A percentile compares a stretch with the other conserved stretches of the same genome.
Conservation (phyloP, 306 rosid genomes). For the Cucurbita argyrosperma region DNA sequence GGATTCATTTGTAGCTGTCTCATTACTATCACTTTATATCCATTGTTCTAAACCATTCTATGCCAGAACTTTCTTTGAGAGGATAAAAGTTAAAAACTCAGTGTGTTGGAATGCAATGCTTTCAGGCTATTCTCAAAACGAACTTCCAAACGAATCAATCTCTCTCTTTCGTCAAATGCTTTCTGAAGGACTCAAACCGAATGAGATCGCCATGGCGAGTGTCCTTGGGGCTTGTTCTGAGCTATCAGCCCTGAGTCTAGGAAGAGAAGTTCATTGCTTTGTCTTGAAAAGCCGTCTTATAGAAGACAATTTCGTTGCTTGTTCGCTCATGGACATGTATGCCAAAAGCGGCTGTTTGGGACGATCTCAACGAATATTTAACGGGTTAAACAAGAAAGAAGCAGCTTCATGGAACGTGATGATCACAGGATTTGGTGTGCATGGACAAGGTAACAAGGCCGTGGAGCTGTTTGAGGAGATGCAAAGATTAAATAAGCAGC, state of each 20-base stretch:
- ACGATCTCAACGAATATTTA: slow-evolving; percentile 40
- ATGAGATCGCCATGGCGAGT: slow-evolving; percentile 18
- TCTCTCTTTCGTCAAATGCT: slow-evolving; percentile 51
- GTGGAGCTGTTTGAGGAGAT: slow-evolving; percentile 48
- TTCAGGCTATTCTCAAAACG: slow-evolving; percentile 40
- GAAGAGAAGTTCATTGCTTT: slow-evolving; percentile 64
- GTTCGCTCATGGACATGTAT: slow-evolving; percentile 76
- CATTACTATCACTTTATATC: slow-evolving; percentile 46
- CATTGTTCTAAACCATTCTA: slow-evolving; percentile 26
- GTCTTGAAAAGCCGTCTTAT: slow-evolving; percentile 31
- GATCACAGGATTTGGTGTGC: slow-evolving; percentile 67
- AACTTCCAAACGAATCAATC: slow-evolving; percentile 54
- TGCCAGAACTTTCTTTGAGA: slow-evolving; percentile 37
- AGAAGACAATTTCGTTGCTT: slow-evolving; percentile 37
- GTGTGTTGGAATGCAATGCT: slow-evolving; percentile 69
- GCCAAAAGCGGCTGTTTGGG: slow-evolving; percentile 69
- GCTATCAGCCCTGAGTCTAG: slow-evolving; percentile 42
- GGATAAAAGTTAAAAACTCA: slow-evolving; percentile 23
- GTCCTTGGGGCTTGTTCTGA: slow-evolving; percentile 62
- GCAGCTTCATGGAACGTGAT: slow-evolving; percentile 62
- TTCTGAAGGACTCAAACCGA: slow-evolving; percentile 8
- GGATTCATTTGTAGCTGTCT: slow-evolving; percentile 56
- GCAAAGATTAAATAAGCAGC: slow-evolving; percentile 31
- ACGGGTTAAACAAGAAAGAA: slow-evolving; percentile 28
- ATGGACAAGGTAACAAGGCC: slow-evolving; percentile 61